Conservation (phyloP, 768 basidiomycete genomes). For the Terana coerulea region DNA sequence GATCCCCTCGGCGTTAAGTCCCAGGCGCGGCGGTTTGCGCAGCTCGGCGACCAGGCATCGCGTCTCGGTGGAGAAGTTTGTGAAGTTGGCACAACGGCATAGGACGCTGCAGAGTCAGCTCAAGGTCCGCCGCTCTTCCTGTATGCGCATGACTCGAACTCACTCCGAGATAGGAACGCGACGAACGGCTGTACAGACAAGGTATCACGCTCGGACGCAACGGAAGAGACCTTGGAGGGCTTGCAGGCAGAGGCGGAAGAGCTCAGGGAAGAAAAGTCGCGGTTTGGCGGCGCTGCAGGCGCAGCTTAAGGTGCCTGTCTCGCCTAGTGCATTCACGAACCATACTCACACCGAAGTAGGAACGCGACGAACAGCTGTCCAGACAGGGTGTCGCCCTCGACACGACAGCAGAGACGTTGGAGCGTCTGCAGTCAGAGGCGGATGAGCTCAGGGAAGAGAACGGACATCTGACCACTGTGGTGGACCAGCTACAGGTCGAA, state of each 20-base stretch:
- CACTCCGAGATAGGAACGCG: conserved; percentile 2
- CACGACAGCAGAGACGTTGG: not conserved
- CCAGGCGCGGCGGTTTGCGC: not conserved
- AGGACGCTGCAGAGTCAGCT: conserved; percentile 4
- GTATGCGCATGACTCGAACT: not conserved
- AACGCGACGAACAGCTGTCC: conserved; percentile 1
- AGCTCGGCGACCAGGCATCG: not conserved
- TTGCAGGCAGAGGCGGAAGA: not conserved
- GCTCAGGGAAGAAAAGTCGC: not conserved
- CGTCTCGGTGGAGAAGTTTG: not conserved
- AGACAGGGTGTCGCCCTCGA: not conserved
- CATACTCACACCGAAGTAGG: not conserved
- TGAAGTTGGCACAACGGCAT: not conserved
- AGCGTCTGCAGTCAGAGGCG: not conserved
- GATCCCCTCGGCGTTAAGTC: not conserved
- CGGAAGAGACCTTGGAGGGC: not conserved
- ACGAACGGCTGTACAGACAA: not conserved
- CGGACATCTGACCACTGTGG: not conserved
- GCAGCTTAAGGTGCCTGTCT: not conserved
- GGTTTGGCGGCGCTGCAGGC: not conserved
- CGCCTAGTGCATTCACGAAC: not conserved
- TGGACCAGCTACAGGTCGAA: not conserved
- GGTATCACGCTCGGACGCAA: not conserved
- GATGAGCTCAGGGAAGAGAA: not conserved
- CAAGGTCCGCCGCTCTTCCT: not conserved